Conservation (phyloP, 106 monocot genomes). For the Dendrobium huoshanense region DNA sequence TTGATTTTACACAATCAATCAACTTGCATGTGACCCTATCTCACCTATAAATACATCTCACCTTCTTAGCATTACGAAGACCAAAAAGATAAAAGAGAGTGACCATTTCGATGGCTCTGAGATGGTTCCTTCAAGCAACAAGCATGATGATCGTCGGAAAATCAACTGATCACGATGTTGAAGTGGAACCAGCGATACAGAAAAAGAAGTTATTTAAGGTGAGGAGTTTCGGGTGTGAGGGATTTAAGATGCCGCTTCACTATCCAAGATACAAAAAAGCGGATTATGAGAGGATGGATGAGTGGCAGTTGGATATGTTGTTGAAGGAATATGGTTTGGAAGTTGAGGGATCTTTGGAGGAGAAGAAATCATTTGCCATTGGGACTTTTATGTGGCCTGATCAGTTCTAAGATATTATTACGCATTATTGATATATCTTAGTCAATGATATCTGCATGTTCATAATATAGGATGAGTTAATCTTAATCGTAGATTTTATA, state of each 20-base stretch:
- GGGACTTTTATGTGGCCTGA: slow-evolving; percentile 47
- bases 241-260: slow-evolving; percentile 44
- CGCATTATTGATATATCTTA: neutral
- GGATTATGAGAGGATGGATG: slow-evolving; percentile 56
- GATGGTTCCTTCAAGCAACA: slow-evolving; percentile 2
- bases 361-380: slow-evolving; percentile 42
- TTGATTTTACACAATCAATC: too few relatives aligned
- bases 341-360: slow-evolving; percentile 22
- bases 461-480: too few relatives aligned
- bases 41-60: slow-evolving; percentile 1
- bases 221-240: slow-evolving; percentile 1
- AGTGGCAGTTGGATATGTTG: slow-evolving; percentile 41
- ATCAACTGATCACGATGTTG: neutral
- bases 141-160: neutral
- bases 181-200: neutral
- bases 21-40: too few relatives aligned
- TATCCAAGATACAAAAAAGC: slow-evolving; percentile 52
- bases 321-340: slow-evolving; percentile 39
- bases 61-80: neutral
- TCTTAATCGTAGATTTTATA: too few relatives aligned
- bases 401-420: neutral
- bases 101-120: neutral
- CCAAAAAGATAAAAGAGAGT: neutral
- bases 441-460: too few relatives aligned
- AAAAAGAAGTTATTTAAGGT: neutral